Conservation (phyloP, 2,329 filamentous ascomycete genomes). For the Tolypocladium endophyticum region DNA sequence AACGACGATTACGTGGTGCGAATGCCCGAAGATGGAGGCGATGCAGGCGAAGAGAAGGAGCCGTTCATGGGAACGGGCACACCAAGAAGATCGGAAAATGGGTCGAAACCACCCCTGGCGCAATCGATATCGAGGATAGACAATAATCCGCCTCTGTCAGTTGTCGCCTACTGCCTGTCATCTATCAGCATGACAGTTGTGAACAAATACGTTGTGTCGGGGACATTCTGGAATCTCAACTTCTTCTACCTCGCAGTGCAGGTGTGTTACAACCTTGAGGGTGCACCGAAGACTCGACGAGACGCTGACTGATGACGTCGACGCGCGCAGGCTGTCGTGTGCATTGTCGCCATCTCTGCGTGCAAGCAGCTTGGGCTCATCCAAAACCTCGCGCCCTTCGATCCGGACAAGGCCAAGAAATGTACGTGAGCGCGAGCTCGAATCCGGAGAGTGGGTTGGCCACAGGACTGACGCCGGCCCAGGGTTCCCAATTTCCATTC, state of each 20-base stretch:
- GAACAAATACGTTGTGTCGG: slow-evolving; percentile 97
- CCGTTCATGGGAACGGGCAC: slow-evolving; percentile 30
- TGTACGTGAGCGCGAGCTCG: slow-evolving; percentile 46
- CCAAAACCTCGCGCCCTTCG: slow-evolving; percentile 71
- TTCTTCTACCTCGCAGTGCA: slow-evolving; percentile 90
- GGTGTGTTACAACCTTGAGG: slow-evolving; percentile 41
- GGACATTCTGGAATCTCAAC: slow-evolving; percentile 84
- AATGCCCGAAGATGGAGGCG: slow-evolving; percentile 48
- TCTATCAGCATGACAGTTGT: slow-evolving; percentile 99
- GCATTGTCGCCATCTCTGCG: slow-evolving; percentile 69
- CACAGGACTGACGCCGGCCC: neutral
- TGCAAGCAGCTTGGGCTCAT: slow-evolving; percentile 78
- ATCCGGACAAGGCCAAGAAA: slow-evolving; percentile 79
- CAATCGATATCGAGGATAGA: slow-evolving; percentile 38
- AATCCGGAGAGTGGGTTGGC: neutral
- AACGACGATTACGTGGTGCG: slow-evolving; percentile 70
- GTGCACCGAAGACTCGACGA: neutral
- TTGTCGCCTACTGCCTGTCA: slow-evolving; percentile 83
- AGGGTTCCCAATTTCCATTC: slow-evolving; percentile 95
- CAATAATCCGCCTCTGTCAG: slow-evolving; percentile 63
- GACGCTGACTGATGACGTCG: neutral
- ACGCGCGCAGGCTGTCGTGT: slow-evolving; percentile 65
- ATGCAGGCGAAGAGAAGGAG: slow-evolving; percentile 14
- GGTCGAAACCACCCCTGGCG: neutral
- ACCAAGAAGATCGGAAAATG: slow-evolving; percentile 2